Conservation (phyloP, 768 basidiomycete species). For the Suillus plorans region DNA sequence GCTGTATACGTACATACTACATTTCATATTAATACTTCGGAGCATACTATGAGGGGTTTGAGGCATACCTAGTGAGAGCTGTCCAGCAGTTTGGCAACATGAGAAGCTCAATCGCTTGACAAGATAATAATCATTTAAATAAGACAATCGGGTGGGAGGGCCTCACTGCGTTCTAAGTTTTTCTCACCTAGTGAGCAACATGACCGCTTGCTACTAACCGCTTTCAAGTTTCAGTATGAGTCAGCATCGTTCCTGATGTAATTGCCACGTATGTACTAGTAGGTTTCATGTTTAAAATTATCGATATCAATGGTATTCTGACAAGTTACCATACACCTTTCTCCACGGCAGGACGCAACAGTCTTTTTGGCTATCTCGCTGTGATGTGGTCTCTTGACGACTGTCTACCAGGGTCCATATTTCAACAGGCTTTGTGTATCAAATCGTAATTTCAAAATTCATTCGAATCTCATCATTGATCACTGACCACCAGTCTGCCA, state of each 20-base stretch:
- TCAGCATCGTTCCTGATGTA: background rate
- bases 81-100: background rate
- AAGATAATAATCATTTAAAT: background rate
- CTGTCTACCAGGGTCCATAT: background rate
- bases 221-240: background rate
- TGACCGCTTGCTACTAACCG: background rate
- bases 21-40: no score
- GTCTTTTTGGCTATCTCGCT: background rate
- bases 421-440: background rate
- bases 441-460: background rate
- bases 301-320: background rate
- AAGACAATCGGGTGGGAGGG: background rate
- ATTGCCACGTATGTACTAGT: background rate
- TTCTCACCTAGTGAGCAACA: background rate
- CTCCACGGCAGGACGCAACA: background rate
- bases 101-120: background rate
- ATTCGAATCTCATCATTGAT: background rate
- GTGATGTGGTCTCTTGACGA: no score
- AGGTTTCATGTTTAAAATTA: background rate
- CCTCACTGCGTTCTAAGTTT: background rate
- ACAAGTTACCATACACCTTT: background rate
- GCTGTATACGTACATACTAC: no score
- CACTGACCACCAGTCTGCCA: background rate
- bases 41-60: background rate
- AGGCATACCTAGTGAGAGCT: background rate